Evolutionary conservation across 2,329 filamentous ascomycete species (phyloP).

Genomic region (Ilyonectria robusta): DNA sequence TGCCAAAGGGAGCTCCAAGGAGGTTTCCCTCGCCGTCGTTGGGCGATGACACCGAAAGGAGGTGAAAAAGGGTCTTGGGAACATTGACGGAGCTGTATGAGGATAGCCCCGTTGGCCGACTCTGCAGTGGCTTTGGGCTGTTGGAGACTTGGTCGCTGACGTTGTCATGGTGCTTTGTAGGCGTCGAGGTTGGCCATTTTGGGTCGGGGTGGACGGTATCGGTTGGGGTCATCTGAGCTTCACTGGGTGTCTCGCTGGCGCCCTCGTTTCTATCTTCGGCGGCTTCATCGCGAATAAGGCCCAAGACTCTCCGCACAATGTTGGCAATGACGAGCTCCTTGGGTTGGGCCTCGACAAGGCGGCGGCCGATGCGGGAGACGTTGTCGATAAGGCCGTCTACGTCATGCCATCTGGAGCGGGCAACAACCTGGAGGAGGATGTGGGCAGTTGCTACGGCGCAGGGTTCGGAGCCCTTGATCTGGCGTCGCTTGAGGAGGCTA

Average conservation of each 20-base stretch:
- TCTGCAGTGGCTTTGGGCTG: slow-evolving; percentile 50
- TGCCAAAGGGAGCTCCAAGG: slow-evolving; percentile 63
- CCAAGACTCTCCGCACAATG: slow-evolving; percentile 90
- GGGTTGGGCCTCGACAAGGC: slow-evolving; percentile 86
- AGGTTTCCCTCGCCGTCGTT: slow-evolving; percentile 53
- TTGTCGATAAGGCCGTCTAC: slow-evolving; percentile 84
- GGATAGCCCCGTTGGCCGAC: slow-evolving; percentile 73
- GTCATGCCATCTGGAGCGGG: slow-evolving; percentile 83
- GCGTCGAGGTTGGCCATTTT: slow-evolving; percentile 51
- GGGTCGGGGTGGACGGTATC: slow-evolving; percentile 53
- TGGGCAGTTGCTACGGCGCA: slow-evolving; percentile 94
- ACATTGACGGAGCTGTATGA: slow-evolving; percentile 76
- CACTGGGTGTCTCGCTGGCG: slow-evolving; percentile 72
- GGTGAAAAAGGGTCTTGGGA: slow-evolving; percentile 87
- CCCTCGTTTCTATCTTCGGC: slow-evolving; percentile 81
- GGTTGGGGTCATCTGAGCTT: slow-evolving; percentile 58
- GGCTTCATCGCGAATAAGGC: slow-evolving; percentile 91
- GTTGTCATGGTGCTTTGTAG: slow-evolving; percentile 54
- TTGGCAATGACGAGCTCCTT: slow-evolving; percentile 95
- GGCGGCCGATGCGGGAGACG: slow-evolving; percentile 83
- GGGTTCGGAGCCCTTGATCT: slow-evolving; percentile 88
- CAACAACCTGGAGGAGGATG: slow-evolving; percentile 88
- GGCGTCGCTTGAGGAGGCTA: slow-evolving; percentile 89
- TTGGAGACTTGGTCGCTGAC: slow-evolving; percentile 48
- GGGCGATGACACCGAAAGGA: slow-evolving; percentile 81